phyloP scores from a whole-genome alignment of 73 alveolate species.

The Loxodes magnus region DNA sequence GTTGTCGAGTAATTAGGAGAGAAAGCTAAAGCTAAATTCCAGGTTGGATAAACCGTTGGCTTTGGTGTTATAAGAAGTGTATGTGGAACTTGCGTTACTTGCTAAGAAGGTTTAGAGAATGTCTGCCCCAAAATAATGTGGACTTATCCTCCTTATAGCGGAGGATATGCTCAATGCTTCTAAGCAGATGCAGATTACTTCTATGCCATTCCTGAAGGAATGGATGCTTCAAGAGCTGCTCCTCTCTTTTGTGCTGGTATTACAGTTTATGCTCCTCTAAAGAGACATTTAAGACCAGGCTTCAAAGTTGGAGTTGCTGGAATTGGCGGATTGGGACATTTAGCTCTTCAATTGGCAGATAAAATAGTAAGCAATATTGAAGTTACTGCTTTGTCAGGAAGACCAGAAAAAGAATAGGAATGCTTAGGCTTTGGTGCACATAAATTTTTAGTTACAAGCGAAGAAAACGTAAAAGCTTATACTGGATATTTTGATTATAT shows the following conservation, averaged over 20 bases:
- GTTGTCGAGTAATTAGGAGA: conserved; percentile 18
- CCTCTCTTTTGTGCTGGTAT: conserved; percentile 78
- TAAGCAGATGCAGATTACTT: conserved; percentile 45
- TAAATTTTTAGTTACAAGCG: conserved; percentile 33
- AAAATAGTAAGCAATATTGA: conserved; percentile 32
- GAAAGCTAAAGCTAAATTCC: conserved; percentile 13
- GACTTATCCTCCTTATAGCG: conserved; percentile 22
- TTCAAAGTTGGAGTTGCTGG: conserved; percentile 57
- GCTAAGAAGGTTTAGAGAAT: conserved; percentile 46
- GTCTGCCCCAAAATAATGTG: conserved; percentile 30
- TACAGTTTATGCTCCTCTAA: conserved; percentile 62
- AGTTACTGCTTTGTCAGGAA: conserved; percentile 50
- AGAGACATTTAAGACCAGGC: conserved; percentile 36
- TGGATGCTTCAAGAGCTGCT: conserved; percentile 35
- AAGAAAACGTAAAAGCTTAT: conserved; percentile 35
- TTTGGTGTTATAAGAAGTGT: conserved; percentile 46
- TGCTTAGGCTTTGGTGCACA: conserved; percentile 57
- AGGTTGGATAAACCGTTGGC: conserved; percentile 42
- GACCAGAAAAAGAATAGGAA: conserved; percentile 30
- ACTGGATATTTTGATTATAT: conserved; percentile 34
- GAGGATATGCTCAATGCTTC: conserved; percentile 64
- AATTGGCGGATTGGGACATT: conserved; percentile 68
- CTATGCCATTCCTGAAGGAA: conserved; percentile 39
- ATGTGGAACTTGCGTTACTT: conserved; percentile 43
- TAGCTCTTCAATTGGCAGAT: conserved; percentile 53